Base-by-base conservation (phyloP, 441 rosid genomes). In the Macaranga tanarius region DNA sequence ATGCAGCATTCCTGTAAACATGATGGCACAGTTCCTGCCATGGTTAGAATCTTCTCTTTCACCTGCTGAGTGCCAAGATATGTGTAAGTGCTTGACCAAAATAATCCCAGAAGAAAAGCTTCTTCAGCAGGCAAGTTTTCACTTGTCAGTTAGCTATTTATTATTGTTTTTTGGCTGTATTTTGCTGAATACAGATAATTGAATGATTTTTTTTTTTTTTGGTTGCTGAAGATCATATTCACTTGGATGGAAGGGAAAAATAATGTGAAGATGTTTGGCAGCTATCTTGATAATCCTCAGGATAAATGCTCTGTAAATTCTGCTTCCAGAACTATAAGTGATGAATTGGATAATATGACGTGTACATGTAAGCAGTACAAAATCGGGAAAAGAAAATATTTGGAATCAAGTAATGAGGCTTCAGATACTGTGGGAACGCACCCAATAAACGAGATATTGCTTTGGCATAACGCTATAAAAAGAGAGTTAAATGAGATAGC, bases 1-100 rank as follows among this genome's bases (percentile, higher is more conserved):
- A 50, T 93, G 98, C 80, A 90, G 98, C 81, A 89, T 93, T 85
- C 97, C 98, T 72, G 96, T 89, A 40, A 88, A 89, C 81, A 85
- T 84, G 82, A 81, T 93, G 70, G 88, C 88, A 0, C 90, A 88
- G 67, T 85, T 90, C 79, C 87, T 93, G 75, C 96, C 96, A 7
- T 92, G 97, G 98, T 88, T 93, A 82, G 83, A 86, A 66, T 84
- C 92, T 73, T 88, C 88, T 73, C 78, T 92, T 76, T 87, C 92
- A 76, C 75, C 84, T 11, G 80, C 86, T 38, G 96, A 93, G 79
- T 81, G 70, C 66, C 81, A 10, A 60, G 91, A 90, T 67, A 81
- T 92, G 89, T 79, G 2, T 7, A 84, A 79, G 71, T 91, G 90
- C 84, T 80, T 93, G 26, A 75, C 84, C 81, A 85, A 80, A 76